Conservation (phyloP, 768 basidiomycete genomes). For the Mycena alexandri region DNA sequence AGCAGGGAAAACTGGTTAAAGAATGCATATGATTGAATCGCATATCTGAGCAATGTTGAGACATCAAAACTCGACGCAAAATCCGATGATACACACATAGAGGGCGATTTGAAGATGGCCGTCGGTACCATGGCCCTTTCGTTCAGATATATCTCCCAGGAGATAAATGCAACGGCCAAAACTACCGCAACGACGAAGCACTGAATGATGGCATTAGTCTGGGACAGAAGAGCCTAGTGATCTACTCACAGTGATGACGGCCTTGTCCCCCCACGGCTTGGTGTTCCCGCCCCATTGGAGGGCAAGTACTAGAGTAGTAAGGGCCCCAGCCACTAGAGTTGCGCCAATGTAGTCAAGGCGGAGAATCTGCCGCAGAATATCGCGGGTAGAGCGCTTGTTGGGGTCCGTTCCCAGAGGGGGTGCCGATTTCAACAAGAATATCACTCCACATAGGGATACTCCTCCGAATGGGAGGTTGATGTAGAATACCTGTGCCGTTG, state of each 20-base stretch:
- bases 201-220: not conserved
- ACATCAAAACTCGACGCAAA: no score
- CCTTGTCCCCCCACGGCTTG: constrained; percentile 52
- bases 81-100: not conserved
- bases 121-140: constrained; percentile 25
- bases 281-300: constrained; percentile 59
- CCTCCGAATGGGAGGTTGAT: constrained; percentile 37
- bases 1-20: constrained; percentile 26
- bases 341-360: constrained; percentile 55
- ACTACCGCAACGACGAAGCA: constrained; percentile 31
- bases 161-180: not conserved
- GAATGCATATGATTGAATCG: constrained; percentile 22
- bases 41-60: not conserved
- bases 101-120: constrained; percentile 17
- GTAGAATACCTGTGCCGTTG: constrained; percentile 22
- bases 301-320: constrained; percentile 54
- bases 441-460: constrained; percentile 25
- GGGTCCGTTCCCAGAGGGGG: constrained; percentile 26
- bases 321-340: constrained; percentile 46
- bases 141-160: constrained; percentile 21
- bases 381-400: not conserved
- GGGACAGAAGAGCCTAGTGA: no score
- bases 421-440: constrained; percentile 25
- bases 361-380: constrained; percentile 24
- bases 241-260: constrained; percentile 27